Percentiles rank a stretch among this genome's conserved stretches.
These are phyloP conservation scores for Rhizoclosmatium globosum DNA, from an alignment of 192 early-diverging fungal species.

Conservation along the genomic window DNA sequence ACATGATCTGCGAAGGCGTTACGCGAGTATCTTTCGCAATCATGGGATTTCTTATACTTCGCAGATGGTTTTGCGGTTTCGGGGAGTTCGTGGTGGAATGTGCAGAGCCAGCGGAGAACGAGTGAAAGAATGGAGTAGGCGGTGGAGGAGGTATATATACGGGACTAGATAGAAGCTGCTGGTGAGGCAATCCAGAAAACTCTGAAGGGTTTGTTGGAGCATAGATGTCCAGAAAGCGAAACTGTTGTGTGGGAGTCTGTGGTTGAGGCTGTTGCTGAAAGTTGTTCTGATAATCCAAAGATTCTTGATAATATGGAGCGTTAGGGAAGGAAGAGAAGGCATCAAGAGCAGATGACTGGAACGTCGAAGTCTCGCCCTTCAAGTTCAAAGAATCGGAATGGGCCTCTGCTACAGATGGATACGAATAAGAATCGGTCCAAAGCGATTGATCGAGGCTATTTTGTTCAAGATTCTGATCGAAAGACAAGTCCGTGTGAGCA, in stretches of 20 bases:
- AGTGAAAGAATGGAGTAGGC: not conserved
- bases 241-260: too few species aligned
- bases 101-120: not conserved
- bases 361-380: not conserved
- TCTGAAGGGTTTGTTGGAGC: too few species aligned
- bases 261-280: too few species aligned
- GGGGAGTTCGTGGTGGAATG: not conserved
- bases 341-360: not conserved
- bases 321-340: not conserved
- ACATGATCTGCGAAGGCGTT: not conserved
- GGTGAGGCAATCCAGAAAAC: too few species aligned
- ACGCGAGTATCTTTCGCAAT: not conserved
- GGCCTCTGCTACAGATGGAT: not conserved
- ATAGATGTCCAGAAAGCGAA: too few species aligned
- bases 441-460: not conserved
- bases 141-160: not conserved
- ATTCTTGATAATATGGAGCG: too few species aligned
- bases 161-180: too few species aligned
- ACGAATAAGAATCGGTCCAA: not conserved
- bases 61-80: not conserved
- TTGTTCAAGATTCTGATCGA: not conserved
- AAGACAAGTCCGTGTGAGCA: too few species aligned
- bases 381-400: not conserved
- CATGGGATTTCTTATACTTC: conserved; percentile 1
- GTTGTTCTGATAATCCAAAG: too few species aligned